A percentile compares a stretch with the other conserved stretches of the same genome.
Conservation (phyloP, 257 asterid species). For the Capsicum rhomboideum region DNA sequence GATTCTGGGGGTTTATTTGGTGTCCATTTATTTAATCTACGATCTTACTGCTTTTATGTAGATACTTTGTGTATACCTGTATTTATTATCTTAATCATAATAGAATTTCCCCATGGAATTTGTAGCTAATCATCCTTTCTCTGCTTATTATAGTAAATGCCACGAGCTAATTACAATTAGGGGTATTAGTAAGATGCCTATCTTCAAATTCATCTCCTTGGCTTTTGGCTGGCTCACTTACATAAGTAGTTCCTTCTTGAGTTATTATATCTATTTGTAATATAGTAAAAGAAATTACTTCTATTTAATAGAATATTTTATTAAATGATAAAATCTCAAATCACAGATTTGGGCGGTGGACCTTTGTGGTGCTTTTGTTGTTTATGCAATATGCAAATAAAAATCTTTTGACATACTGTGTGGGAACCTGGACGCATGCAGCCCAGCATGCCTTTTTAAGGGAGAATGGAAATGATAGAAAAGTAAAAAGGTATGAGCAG, state of each 20-base stretch:
- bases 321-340: not conserved
- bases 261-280: not conserved
- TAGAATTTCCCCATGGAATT: not conserved
- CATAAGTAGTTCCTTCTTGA: not conserved
- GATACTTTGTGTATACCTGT: no score
- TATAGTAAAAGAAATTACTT: not conserved
- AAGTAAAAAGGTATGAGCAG: slow-evolving; percentile 80
- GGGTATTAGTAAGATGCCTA: not conserved
- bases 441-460: not conserved
- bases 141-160: not conserved
- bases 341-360: not conserved
- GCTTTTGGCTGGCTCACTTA: not conserved
- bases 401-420: not conserved
- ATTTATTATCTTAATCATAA: not conserved
- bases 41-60: no score
- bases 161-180: not conserved
- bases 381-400: not conserved
- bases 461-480: slow-evolving; percentile 54
- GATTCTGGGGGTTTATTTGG: no score
- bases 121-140: not conserved
- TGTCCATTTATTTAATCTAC: no score
- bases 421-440: not conserved
- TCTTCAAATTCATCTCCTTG: not conserved
- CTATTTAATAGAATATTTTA: not conserved
- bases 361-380: not conserved